Evolutionary conservation across 345 rosid genomes (phyloP), one percentile per base, ranked within the genome.

Genomic region (Eutrema yunnanense): DNA sequence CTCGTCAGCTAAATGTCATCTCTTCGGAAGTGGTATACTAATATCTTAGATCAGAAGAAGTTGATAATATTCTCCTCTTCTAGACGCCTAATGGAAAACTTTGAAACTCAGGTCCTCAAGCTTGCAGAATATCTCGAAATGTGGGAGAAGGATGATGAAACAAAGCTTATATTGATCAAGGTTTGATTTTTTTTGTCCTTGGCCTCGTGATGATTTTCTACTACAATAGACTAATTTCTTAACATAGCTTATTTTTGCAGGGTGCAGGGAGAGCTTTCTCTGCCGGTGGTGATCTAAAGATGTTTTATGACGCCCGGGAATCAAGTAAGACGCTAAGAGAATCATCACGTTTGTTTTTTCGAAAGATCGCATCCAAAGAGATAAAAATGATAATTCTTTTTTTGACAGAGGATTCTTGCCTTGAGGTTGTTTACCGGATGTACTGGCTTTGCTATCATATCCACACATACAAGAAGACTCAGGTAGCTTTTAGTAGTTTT

Each of bases 371-470:
- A 14, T 30, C 8, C n/a, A n/a, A n/a, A n/a, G n/a, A n/a, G n/a
- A n/a, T n/a, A n/a, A 6, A 37, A 56, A 52, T 69, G 55, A 42
- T 70, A 44, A 49, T 54, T 47, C 2, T 13, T 40, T 74, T 16
- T 40, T 71, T 48, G 32, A 72, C 90, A 91, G 98, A 81, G 89
- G 96, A 94, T 82, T 81, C 92, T 58, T 89, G 95, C 74, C 86
- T 91, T 58, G 96, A 89, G 72, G 97, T 88, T 44, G 97, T 94
- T 72, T 94, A 94, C 71, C 76, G 96, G 63, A 91, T 91, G 97
- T 94, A 91, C 75, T 94, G 97, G 98, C 95, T 94, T 62, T 91
- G 91, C 66, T 82, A 86, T 76, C 95, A 94, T 82, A 88, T 94
- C 69, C 98, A 91, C 68, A 82, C 92, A 50, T 94, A 89, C 76